These are phyloP conservation scores for Yamadazyma spencermartinsiae DNA, from an alignment of 1,139 yeast species.

Conservation along the genomic window DNA sequence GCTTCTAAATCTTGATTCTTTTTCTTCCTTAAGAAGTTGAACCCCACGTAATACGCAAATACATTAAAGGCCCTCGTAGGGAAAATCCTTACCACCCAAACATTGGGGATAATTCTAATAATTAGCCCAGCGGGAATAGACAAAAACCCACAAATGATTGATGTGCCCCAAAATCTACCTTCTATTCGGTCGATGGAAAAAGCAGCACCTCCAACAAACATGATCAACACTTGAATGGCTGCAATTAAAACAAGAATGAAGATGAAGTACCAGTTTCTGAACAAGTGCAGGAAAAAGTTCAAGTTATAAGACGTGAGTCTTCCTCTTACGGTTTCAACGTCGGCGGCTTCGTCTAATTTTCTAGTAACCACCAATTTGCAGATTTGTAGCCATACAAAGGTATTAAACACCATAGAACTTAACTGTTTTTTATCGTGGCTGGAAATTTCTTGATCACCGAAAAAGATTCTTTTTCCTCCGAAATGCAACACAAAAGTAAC, in stretches of 20 bases:
- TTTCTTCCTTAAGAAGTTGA: slow-evolving; percentile 42
- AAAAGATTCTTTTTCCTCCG: slow-evolving; percentile 68
- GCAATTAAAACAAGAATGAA: slow-evolving; percentile 71
- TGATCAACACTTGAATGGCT: slow-evolving; percentile 81
- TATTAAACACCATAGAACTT: slow-evolving; percentile 85
- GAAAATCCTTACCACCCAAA: slow-evolving; percentile 66
- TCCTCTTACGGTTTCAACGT: slow-evolving; percentile 53
- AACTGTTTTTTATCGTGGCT: slow-evolving; percentile 58
- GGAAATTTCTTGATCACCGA: slow-evolving; percentile 35
- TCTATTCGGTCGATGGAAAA: slow-evolving; percentile 80
- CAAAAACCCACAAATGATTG: slow-evolving; percentile 77
- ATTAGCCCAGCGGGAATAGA: slow-evolving; percentile 80
- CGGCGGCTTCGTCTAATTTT: slow-evolving; percentile 87
- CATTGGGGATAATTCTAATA: slow-evolving; percentile 80
- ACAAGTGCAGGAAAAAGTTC: slow-evolving; percentile 79
- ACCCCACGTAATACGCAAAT: slow-evolving; percentile 48
- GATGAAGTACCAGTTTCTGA: slow-evolving; percentile 80
- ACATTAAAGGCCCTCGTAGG: slow-evolving; percentile 59
- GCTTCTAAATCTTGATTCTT: slow-evolving; percentile 29
- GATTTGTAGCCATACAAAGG: slow-evolving; percentile 97
- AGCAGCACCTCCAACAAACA: slow-evolving; percentile 98
- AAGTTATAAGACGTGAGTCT: slow-evolving; percentile 62
- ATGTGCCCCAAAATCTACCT: slow-evolving; percentile 86
- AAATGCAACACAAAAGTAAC: slow-evolving; percentile 82
- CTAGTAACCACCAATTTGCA: slow-evolving; percentile 91